phyloP scores from a whole-genome alignment of 495 filamentous ascomycete species.

The Penicillium simplicissimum region DNA sequence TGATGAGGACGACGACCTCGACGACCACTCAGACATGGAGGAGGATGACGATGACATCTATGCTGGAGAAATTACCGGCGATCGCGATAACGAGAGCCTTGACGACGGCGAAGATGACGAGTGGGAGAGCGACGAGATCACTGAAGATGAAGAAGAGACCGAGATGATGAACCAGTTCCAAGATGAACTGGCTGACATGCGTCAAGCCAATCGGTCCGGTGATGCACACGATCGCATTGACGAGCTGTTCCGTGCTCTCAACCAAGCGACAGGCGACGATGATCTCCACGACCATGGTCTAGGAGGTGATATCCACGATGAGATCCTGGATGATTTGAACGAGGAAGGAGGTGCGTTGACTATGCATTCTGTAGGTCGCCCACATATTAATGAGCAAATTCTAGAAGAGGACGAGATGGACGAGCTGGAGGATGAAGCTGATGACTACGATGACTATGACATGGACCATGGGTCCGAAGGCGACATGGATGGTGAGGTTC shows the following conservation, averaged over 20 bases:
- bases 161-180: slow-evolving; percentile 53
- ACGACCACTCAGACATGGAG: slow-evolving; percentile 56
- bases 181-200: slow-evolving; percentile 59
- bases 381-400: neutral
- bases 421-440: slow-evolving; percentile 51
- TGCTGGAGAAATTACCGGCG: slow-evolving; percentile 57
- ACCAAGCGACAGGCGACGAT: slow-evolving; percentile 41
- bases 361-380: neutral
- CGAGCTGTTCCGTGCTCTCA: slow-evolving; percentile 45
- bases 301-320: slow-evolving; percentile 45
- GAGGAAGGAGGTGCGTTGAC: slow-evolving; percentile 66
- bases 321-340: slow-evolving; percentile 65
- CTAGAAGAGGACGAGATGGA: slow-evolving; percentile 46
- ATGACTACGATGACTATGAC: slow-evolving; percentile 47
- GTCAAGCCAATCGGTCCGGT: slow-evolving; percentile 61
- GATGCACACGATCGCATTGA: slow-evolving; percentile 57
- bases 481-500: slow-evolving; percentile 41
- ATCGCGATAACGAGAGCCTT: slow-evolving; percentile 65
- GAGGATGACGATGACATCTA: slow-evolving; percentile 53
- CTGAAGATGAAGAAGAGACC: slow-evolving; percentile 56
- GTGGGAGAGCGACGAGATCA: slow-evolving; percentile 61
- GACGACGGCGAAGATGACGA: slow-evolving; percentile 58
- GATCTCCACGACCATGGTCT: slow-evolving; percentile 40
- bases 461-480: slow-evolving; percentile 46
- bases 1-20: slow-evolving; percentile 54